These are phyloP conservation scores for Elsinoe ampelina DNA, from an alignment of 2,329 filamentous ascomycete genomes.

Conservation along the genomic window DNA sequence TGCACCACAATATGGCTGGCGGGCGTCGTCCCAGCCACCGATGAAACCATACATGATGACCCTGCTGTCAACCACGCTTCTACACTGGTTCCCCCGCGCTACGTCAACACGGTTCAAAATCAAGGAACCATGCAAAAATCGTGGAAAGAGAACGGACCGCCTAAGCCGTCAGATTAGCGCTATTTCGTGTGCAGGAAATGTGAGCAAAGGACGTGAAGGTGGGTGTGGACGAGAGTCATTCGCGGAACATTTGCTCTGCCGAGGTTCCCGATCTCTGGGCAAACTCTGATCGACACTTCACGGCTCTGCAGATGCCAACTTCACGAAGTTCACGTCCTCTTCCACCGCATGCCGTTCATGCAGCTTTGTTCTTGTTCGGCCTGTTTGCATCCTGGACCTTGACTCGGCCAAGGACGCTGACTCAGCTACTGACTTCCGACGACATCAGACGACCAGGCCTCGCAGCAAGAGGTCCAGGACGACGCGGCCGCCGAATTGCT, in stretches of 20 bases:
- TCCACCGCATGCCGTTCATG: background rate
- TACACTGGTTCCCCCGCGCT: background rate
- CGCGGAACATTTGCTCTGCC: background rate
- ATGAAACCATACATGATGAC: slow-evolving; percentile 11
- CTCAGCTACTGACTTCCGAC: background rate
- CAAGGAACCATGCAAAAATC: slow-evolving; percentile 8
- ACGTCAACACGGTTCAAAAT: slow-evolving; percentile 1
- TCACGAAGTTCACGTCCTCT: background rate
- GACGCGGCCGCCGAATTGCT: no score
- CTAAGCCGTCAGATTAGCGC: slow-evolving; percentile 1
- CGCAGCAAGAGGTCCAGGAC: no score
- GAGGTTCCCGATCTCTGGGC: slow-evolving; percentile 10
- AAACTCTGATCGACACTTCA: slow-evolving; percentile 5
- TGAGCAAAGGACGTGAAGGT: background rate
- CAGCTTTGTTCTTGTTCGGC: background rate
- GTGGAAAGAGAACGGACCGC: slow-evolving; percentile 1
- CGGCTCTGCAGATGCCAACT: background rate
- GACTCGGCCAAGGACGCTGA: background rate
- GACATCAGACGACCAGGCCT: no score
- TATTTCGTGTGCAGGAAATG: background rate
- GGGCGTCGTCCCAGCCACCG: slow-evolving; percentile 6
- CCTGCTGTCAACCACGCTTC: background rate
- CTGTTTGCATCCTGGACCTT: background rate
- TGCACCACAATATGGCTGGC: background rate
- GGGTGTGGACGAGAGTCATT: background rate